Evolutionary conservation across 768 basidiomycete species (phyloP).

Genomic region (Boletales sp.): DNA sequence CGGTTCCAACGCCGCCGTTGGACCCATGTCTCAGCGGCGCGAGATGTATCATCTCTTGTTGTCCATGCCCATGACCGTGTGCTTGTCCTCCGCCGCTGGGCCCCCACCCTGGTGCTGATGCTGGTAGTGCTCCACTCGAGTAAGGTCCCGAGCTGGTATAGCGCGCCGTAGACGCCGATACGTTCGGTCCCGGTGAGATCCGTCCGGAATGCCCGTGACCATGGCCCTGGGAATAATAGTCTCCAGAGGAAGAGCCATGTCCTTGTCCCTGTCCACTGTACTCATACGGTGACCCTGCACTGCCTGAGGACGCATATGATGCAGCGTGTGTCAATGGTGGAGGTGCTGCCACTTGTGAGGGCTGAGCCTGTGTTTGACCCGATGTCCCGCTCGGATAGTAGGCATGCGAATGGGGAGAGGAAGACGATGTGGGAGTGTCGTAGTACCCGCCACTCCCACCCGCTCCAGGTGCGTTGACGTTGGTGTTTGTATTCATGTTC

Average conservation of each 20-base stretch:
- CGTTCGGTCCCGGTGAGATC: constrained; percentile 17
- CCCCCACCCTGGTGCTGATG: constrained; percentile 15
- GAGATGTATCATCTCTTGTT: constrained; percentile 34
- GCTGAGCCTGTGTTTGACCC: constrained; percentile 13
- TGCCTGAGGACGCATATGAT: constrained; percentile 22
- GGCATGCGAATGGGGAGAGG: constrained; percentile 18
- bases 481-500: constrained; percentile 9
- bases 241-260: constrained; percentile 19
- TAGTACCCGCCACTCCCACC: constrained; percentile 22
- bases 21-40: constrained; percentile 30
- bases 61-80: constrained; percentile 21
- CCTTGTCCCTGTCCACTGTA: constrained; percentile 18
- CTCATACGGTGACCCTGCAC: constrained; percentile 21
- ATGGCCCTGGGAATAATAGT: constrained; percentile 23
- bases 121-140: background rate
- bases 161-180: constrained; percentile 12
- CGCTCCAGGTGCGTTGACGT: constrained; percentile 6
- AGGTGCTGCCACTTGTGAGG: constrained; percentile 14
- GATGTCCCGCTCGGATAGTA: constrained; percentile 22
- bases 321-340: constrained; percentile 18
- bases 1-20: background rate
- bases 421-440: constrained; percentile 19
- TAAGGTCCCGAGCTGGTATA: constrained; percentile 13
- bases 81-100: constrained; percentile 8
- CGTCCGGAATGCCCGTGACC: constrained; percentile 13